These are phyloP conservation scores for Alternaria brassicae DNA, from an alignment of 2,329 filamentous ascomycete genomes.

Conservation along the genomic window DNA sequence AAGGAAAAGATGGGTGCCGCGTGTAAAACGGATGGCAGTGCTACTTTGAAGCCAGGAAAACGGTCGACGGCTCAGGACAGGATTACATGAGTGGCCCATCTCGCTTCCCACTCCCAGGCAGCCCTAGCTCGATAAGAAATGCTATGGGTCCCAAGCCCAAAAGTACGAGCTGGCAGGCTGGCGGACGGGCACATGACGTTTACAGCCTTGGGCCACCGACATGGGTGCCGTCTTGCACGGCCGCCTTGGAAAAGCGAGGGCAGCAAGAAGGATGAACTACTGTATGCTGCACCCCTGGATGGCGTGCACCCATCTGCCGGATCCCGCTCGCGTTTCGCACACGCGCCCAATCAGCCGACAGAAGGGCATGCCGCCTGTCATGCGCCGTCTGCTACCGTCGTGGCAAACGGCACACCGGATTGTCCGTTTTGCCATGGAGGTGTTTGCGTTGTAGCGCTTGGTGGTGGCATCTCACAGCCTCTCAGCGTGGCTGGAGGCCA, in stretches of 20 bases:
- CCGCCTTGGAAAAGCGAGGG: slow-evolving; percentile 32
- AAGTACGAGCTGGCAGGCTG: slow-evolving; percentile 20
- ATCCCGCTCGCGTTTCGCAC: slow-evolving; percentile 30
- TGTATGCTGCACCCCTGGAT: slow-evolving; percentile 27
- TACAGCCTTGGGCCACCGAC: slow-evolving; percentile 28
- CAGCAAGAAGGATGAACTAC: slow-evolving; percentile 28
- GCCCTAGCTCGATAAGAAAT: slow-evolving; percentile 30
- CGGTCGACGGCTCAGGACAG: slow-evolving; percentile 33
- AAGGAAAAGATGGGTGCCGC: slow-evolving; percentile 13
- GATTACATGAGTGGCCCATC: slow-evolving; percentile 36
- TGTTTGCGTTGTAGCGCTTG: slow-evolving; percentile 20
- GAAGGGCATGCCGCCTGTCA: slow-evolving; percentile 8
- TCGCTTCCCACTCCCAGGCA: slow-evolving; percentile 28
- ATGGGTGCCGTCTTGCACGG: slow-evolving; percentile 37
- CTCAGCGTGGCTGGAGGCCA: not conserved
- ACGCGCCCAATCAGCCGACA: slow-evolving; percentile 24
- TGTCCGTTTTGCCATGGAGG: slow-evolving; percentile 16
- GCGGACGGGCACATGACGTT: slow-evolving; percentile 46
- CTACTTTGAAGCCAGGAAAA: slow-evolving; percentile 31
- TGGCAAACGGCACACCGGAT: slow-evolving; percentile 32
- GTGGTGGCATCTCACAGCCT: slow-evolving; percentile 10
- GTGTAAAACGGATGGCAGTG: slow-evolving; percentile 21
- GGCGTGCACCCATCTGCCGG: slow-evolving; percentile 29
- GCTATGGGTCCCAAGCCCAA: slow-evolving; percentile 31
- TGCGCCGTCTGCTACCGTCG: slow-evolving; percentile 30